These are phyloP conservation scores for Gastrolobium villosum DNA, from an alignment of 306 rosid species.

Conservation along the genomic window DNA sequence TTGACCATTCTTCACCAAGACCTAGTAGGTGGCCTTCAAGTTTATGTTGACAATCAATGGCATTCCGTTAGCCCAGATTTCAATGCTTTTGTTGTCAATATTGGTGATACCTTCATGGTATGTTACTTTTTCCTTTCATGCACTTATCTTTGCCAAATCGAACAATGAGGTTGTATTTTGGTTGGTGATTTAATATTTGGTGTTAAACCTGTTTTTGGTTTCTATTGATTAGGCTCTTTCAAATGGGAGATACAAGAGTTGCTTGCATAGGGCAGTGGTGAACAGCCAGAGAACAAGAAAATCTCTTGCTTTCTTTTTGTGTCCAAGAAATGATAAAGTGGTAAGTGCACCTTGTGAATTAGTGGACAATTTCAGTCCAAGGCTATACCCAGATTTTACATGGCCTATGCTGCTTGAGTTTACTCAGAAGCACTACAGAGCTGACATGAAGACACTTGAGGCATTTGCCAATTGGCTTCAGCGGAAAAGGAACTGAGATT, in stretches of 20 bases:
- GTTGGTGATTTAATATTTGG: background rate
- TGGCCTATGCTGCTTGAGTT: constrained; percentile 92
- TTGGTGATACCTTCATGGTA: constrained; percentile 99
- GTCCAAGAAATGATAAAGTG: constrained; percentile 86
- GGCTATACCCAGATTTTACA: constrained; percentile 93
- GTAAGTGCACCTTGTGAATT: constrained; percentile 85
- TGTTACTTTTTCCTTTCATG: constrained; percentile 20
- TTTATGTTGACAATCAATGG: constrained; percentile 88
- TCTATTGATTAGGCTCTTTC: constrained; percentile 74
- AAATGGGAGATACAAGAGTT: constrained; percentile 94
- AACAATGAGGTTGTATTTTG: background rate
- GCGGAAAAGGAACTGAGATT: constrained; percentile 48
- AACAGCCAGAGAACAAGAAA: constrained; percentile 81
- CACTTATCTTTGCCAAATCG: background rate
- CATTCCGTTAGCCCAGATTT: constrained; percentile 74
- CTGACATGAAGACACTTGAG: constrained; percentile 89
- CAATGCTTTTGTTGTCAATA: constrained; percentile 90
- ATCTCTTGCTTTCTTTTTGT: constrained; percentile 93
- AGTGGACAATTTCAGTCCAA: constrained; percentile 67
- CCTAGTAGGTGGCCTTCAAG: constrained; percentile 92
- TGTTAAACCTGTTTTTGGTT: constrained; percentile 8
- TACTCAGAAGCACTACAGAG: constrained; percentile 93
- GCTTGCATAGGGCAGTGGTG: constrained; percentile 98
- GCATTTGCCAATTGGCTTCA: constrained; percentile 79
- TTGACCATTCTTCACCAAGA: constrained; percentile 95